Base-by-base conservation (phyloP, 2,329 filamentous ascomycete species). In the Penicillium sp. region DNA sequence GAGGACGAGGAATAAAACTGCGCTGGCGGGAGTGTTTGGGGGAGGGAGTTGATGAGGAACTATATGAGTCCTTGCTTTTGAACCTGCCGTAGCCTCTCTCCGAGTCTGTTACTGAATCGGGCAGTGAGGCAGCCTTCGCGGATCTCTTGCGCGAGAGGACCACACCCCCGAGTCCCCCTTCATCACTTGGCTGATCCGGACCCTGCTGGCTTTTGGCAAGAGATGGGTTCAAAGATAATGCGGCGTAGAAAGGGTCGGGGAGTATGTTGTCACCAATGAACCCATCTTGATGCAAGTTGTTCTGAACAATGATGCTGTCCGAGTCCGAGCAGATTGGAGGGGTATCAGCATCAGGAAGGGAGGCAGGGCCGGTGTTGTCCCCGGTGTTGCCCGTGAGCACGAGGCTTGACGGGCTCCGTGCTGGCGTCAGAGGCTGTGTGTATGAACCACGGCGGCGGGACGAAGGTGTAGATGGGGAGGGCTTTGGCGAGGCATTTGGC, bases 81-180 rank as follows among this genome's bases (percentile, higher is more conserved):
- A 18, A 44, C 2, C 45, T 39, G 26, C 44, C 33, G 10, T 46
- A 46, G 2, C 45, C 17, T 30, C 55, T 36, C 6, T 64, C 61
- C 20, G 55, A 51, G n/a, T 67, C 63, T 7, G 59, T 56, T 3
- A 58, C 59, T 8, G 58, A 63, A 46, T 68, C 66, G 6, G 65
- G 57, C 2, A 70, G 44, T 12, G 63, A 67, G 8, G 67, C 67
- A 24, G 61, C 59, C 23, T 53, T 54, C 8, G 67, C 66, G 18
- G 50, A 65, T 49, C 67, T 60, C 50, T 70, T 70, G 17, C 59
- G 58, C 13, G 59, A 34, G 24, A 26, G 34, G 21, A n/a, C 17
- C n/a, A 13, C 3, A 21, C 2, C 13, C 13, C 17, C 10, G 13
- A 17, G 17, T 3, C 33, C 17, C 6, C 33, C n/a, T n/a, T n/a